A percentile compares a stretch with the other conserved stretches of the same genome.
Conservation (phyloP, 495 filamentous ascomycete genomes). For the Hamigera avellanea region DNA sequence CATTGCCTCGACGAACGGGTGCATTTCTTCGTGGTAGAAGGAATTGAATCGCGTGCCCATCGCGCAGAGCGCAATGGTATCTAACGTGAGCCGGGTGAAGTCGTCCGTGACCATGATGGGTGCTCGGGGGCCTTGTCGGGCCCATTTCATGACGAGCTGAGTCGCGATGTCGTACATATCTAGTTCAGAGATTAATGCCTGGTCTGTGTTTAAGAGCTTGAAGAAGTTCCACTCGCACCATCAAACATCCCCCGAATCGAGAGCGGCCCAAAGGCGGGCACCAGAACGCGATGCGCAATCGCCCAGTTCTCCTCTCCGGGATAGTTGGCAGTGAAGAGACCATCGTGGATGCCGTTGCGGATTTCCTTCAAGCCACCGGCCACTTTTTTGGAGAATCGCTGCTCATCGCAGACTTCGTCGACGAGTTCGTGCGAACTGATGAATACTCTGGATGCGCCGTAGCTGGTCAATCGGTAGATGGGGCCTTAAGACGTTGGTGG, state of each 20-base stretch:
- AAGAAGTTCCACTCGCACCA: slow-evolving; percentile 14
- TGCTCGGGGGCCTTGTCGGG: slow-evolving; percentile 44
- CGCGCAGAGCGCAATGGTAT: slow-evolving; percentile 59
- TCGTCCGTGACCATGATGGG: slow-evolving; percentile 54
- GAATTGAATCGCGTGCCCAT: slow-evolving; percentile 71
- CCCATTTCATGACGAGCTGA: slow-evolving; percentile 69
- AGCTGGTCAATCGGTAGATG: slow-evolving; percentile 37
- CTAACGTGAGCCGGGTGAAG: slow-evolving; percentile 64
- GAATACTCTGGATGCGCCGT: slow-evolving; percentile 20
- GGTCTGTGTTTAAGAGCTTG: not conserved
- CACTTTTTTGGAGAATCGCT: slow-evolving; percentile 48
- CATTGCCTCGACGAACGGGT: slow-evolving; percentile 61
- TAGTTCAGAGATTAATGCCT: not conserved
- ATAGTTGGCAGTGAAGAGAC: slow-evolving; percentile 54
- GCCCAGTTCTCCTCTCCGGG: slow-evolving; percentile 55
- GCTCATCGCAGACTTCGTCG: slow-evolving; percentile 58
- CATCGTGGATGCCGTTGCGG: slow-evolving; percentile 48
- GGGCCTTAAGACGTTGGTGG: slow-evolving; percentile 27
- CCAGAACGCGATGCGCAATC: slow-evolving; percentile 56
- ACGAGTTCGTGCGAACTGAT: slow-evolving; percentile 41
- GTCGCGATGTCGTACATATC: slow-evolving; percentile 66
- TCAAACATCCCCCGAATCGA: slow-evolving; percentile 58
- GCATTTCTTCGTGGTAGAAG: slow-evolving; percentile 54
- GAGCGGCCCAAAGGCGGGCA: slow-evolving; percentile 61
- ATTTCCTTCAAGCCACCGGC: slow-evolving; percentile 37